These are phyloP conservation scores for Dactylellina leptospora DNA, from an alignment of 2,329 filamentous ascomycete genomes.

Conservation along the genomic window DNA sequence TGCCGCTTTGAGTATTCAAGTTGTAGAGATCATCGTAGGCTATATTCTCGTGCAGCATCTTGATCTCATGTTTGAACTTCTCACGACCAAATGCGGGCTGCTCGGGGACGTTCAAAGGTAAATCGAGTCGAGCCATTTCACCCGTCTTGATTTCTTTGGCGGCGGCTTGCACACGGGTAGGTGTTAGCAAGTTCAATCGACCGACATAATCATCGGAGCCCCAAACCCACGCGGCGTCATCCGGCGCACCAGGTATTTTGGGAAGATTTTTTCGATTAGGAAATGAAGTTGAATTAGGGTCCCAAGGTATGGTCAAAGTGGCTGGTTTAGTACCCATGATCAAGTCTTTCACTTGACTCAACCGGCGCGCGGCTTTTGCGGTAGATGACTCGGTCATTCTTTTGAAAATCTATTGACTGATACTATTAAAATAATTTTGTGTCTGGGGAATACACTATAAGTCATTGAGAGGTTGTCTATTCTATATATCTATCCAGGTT, in stretches of 20 bases:
- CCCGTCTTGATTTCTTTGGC: conserved; percentile 67
- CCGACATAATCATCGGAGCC: conserved; percentile 66
- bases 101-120: conserved; percentile 66
- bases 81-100: conserved; percentile 66
- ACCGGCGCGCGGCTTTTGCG: background rate
- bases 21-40: conserved; percentile 65
- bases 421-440: too few relatives aligned
- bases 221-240: conserved; percentile 70
- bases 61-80: conserved; percentile 67
- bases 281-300: conserved; percentile 56
- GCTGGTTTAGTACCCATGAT: background rate
- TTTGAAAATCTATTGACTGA: too few relatives aligned
- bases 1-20: conserved; percentile 68
- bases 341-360: background rate
- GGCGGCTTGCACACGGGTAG: conserved; percentile 66
- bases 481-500: too few relatives aligned
- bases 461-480: too few relatives aligned
- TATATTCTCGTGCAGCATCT: conserved; percentile 59
- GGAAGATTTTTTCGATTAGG: conserved; percentile 67
- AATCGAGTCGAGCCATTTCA: conserved; percentile 66
- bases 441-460: too few relatives aligned
- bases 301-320: conserved; percentile 2
- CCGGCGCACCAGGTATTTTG: conserved; percentile 65
- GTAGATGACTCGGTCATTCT: conserved; percentile 1
- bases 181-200: conserved; percentile 68